phyloP scores from a whole-genome alignment of 495 filamentous ascomycete genomes.

The Penicillium ochrochloron region DNA sequence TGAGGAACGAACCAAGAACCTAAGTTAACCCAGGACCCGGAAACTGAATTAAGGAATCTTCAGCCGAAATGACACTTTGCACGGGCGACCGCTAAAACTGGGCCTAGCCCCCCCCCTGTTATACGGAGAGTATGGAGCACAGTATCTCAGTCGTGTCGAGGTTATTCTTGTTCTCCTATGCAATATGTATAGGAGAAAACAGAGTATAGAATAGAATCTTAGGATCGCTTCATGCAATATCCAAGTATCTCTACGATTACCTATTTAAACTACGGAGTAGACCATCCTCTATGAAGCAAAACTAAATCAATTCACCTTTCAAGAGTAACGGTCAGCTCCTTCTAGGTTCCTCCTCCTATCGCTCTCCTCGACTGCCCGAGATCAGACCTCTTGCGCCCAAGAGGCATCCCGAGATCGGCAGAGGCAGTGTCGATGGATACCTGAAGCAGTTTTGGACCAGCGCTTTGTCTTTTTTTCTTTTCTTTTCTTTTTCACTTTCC shows the following conservation, averaged over 20 bases:
- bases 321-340: not conserved
- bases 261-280: no score
- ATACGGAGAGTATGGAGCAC: not conserved
- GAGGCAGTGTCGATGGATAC: slow-evolving; percentile 39
- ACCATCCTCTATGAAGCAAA: no score
- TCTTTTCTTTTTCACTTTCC: not conserved
- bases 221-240: not conserved
- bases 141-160: not conserved
- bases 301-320: no score
- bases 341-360: not conserved
- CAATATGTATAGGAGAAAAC: not conserved
- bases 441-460: slow-evolving; percentile 21
- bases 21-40: slow-evolving; percentile 15
- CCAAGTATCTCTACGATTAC: no score
- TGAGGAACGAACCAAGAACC: slow-evolving; percentile 7
- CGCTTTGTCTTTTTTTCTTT: slow-evolving; percentile 8
- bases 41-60: slow-evolving; percentile 41
- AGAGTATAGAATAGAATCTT: not conserved
- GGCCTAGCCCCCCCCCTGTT: slow-evolving; percentile 17
- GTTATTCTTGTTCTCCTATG: not conserved
- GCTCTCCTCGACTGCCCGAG: slow-evolving; percentile 14
- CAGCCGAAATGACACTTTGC: slow-evolving; percentile 39
- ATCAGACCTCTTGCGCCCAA: slow-evolving; percentile 32
- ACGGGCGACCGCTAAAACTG: slow-evolving; percentile 17
- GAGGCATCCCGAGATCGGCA: slow-evolving; percentile 45